phyloP scores from a whole-genome alignment of 2,329 filamentous ascomycete species.

The Byssoonygena ceratinophila region DNA sequence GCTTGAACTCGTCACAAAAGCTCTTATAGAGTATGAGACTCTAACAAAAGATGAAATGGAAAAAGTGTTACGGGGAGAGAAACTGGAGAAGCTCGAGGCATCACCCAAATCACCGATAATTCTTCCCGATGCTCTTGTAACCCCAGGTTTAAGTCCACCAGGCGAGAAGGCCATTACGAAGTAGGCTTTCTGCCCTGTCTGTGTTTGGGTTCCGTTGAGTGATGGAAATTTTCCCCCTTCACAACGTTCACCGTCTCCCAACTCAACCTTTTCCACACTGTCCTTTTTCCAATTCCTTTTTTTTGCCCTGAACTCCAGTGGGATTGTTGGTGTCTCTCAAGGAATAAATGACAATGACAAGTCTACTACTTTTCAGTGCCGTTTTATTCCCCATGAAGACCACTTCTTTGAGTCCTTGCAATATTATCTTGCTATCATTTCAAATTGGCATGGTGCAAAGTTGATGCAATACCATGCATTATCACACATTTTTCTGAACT shows the following conservation, averaged over 20 bases:
- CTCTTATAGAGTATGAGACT: constrained; percentile 89
- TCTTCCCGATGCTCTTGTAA: constrained; percentile 47
- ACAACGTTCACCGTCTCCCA: constrained; percentile 3
- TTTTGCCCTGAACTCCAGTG: background rate
- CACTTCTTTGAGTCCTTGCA: too few species aligned
- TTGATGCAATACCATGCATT: too few species aligned
- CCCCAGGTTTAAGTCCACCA: constrained; percentile 14
- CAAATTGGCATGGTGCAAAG: too few species aligned
- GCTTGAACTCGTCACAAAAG: constrained; percentile 76
- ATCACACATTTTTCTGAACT: too few species aligned
- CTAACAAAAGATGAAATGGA: constrained; percentile 80
- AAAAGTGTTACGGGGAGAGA: constrained; percentile 78
- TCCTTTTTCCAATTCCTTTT: background rate
- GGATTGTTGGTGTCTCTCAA: too few species aligned
- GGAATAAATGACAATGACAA: background rate
- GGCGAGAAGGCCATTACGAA: constrained; percentile 23
- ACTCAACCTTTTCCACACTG: too few species aligned
- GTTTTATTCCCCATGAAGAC: too few species aligned
- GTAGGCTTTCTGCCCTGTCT: background rate
- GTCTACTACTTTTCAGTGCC: background rate
- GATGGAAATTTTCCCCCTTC: too few species aligned
- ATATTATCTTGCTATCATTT: too few species aligned
- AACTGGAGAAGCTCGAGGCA: constrained; percentile 56
- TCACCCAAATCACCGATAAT: constrained; percentile 49
- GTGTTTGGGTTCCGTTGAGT: background rate